A percentile compares a stretch with the other conserved stretches of the same genome.
Evolutionary conservation across 352 stramenopile species (phyloP).

Genomic region (Peronospora tabacina): DNA sequence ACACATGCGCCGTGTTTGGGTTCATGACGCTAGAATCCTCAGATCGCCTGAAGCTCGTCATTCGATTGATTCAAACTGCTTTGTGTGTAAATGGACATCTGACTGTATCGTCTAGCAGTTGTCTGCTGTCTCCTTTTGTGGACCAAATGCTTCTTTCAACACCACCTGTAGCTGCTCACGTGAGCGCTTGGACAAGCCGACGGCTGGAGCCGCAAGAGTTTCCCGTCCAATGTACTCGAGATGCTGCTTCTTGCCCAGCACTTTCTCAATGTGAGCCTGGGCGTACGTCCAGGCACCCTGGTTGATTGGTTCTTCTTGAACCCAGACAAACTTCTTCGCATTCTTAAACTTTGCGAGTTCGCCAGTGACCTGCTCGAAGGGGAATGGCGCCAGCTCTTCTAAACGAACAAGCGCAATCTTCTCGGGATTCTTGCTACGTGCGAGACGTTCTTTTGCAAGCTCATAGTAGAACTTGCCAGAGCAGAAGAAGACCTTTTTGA

Average conservation of each 20-base stretch:
- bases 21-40: not conserved
- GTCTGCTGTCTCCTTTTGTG: slow-evolving; percentile 14
- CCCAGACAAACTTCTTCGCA: slow-evolving; percentile 63
- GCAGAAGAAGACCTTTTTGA: slow-evolving; percentile 72
- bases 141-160: slow-evolving; percentile 52
- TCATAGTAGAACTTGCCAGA: slow-evolving; percentile 86
- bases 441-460: slow-evolving; percentile 54
- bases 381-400: slow-evolving; percentile 83
- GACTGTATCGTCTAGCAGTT: slow-evolving; percentile 1
- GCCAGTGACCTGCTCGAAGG: slow-evolving; percentile 53
- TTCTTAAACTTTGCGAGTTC: slow-evolving; percentile 54
- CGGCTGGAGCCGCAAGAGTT: slow-evolving; percentile 58
- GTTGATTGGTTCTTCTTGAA: slow-evolving; percentile 81
- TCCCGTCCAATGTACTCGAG: slow-evolving; percentile 71
- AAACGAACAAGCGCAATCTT: slow-evolving; percentile 65
- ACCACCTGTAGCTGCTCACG: slow-evolving; percentile 57
- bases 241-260: slow-evolving; percentile 45
- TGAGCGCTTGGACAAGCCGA: slow-evolving; percentile 67
- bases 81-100: not conserved
- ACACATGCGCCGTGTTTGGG: slow-evolving; percentile 5
- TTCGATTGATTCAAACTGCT: not conserved
- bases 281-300: slow-evolving; percentile 70
- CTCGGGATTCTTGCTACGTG: slow-evolving; percentile 33
- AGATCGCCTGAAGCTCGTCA: not conserved
- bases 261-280: slow-evolving; percentile 64